phyloP scores from a whole-genome alignment of 305 asterid species.

The Euphrasia arctica region DNA sequence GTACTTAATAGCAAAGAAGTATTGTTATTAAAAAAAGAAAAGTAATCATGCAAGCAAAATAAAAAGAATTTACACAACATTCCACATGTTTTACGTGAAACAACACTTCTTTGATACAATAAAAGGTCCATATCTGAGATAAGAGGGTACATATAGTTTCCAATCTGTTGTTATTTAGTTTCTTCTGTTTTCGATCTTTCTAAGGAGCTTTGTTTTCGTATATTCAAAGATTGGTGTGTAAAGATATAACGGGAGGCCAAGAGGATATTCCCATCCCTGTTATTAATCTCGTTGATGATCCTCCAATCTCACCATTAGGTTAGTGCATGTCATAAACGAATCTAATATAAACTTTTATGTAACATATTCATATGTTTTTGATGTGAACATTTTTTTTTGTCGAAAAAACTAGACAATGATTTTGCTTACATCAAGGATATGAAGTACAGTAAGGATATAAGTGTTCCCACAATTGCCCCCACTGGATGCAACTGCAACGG shows the following conservation, averaged over 20 bases:
- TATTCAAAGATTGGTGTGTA: too few species aligned
- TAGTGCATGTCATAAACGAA: conserved; percentile 22
- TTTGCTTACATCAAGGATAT: too few species aligned
- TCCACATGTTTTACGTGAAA: too few species aligned
- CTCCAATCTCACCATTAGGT: conserved; percentile 28
- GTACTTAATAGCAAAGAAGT: too few species aligned
- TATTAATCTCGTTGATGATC: too few species aligned
- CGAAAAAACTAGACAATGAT: conserved; percentile 35
- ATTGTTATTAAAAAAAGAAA: too few species aligned
- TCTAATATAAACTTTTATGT: background rate
- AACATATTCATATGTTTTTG: background rate
- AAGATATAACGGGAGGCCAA: too few species aligned
- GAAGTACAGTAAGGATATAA: too few species aligned
- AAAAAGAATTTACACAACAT: too few species aligned
- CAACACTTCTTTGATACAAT: too few species aligned
- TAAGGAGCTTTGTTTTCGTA: conserved; percentile 17
- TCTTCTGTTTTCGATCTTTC: conserved; percentile 10
- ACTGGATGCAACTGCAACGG: conserved; percentile 68
- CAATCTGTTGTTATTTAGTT: background rate
- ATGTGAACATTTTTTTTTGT: background rate
- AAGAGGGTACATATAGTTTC: conserved; percentile 52
- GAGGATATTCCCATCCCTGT: too few species aligned
- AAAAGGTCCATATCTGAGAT: conserved; percentile 45
- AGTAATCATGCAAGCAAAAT: too few species aligned
- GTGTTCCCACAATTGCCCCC: conserved; percentile 31